Percentiles rank a stretch among this genome's conserved stretches.
Evolutionary conservation across 2,329 filamentous ascomycete genomes (phyloP).

Genomic region (Paraphoma sp.): DNA sequence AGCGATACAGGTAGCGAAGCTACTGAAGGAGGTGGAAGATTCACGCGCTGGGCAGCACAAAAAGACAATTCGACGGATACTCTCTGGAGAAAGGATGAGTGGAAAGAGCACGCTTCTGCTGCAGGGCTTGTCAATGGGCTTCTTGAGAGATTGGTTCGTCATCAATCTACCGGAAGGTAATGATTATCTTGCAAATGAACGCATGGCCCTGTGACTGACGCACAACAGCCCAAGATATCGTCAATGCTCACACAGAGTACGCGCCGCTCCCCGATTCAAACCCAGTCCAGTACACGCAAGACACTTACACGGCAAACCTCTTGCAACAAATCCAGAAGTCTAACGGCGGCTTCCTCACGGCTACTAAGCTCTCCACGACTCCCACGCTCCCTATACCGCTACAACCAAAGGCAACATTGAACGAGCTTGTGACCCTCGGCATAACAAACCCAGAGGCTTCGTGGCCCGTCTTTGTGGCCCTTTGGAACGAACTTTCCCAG

Average conservation of each 20-base stretch:
- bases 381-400: slow-evolving; percentile 67
- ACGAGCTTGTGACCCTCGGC: slow-evolving; percentile 71
- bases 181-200: slow-evolving; percentile 22
- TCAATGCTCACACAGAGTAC: slow-evolving; percentile 82
- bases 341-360: slow-evolving; percentile 70
- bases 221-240: slow-evolving; percentile 76
- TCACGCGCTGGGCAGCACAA: slow-evolving; percentile 59
- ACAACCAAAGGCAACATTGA: slow-evolving; percentile 66
- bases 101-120: slow-evolving; percentile 89
- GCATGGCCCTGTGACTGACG: slow-evolving; percentile 17
- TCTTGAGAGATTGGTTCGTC: slow-evolving; percentile 86
- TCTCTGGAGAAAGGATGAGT: slow-evolving; percentile 75
- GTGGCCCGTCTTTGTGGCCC: slow-evolving; percentile 79
- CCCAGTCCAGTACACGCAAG: slow-evolving; percentile 73
- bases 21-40: slow-evolving; percentile 59
- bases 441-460: slow-evolving; percentile 78
- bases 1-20: slow-evolving; percentile 72
- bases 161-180: slow-evolving; percentile 88
- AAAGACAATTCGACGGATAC: slow-evolving; percentile 67
- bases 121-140: slow-evolving; percentile 82
- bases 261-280: slow-evolving; percentile 66
- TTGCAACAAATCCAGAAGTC: slow-evolving; percentile 75
- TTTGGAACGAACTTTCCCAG: slow-evolving; percentile 79
- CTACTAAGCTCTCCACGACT: slow-evolving; percentile 57
- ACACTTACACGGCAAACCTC: slow-evolving; percentile 75